Evolutionary conservation across 2,329 filamentous ascomycete genomes (phyloP), one percentile per base, ranked within the genome.

Genomic region (Venturia aucupariae): DNA sequence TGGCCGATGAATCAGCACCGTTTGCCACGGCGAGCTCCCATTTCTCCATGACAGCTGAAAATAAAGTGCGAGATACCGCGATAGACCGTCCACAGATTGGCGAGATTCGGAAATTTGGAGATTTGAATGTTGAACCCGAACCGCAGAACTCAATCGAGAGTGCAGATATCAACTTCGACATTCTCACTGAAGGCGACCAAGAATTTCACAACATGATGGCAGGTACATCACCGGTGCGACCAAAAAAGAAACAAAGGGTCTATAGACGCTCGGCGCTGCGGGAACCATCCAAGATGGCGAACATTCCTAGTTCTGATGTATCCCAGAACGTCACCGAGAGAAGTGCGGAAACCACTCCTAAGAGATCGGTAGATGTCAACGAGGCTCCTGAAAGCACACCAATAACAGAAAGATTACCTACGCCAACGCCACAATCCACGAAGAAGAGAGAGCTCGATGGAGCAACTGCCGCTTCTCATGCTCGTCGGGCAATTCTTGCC

Each of bases 11-110:
- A 22, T 35, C 30, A 65, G 63, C 41, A 24, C 59, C 54, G 3
- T 73, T 70, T 24, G 66, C 71, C 11, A 73, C 77, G n/a, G 77
- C 76, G 22, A 72, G 71, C 59, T 76, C 78, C 51, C 73, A 78
- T 55, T 68, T 74, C 8, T 72, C 72, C 19, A 67, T 65, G 7
- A 73, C 70, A 13, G 67, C 69, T 24, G 46, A 24, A 65, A 71
- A 68, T 24, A 64, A 65, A 54, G 10, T 44, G 19, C 38, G 54
- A 44, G 38, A 61, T 55, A 22, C 60, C 61, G 39, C 39, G 24
- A 46, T 17, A n/a, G 61, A 51, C 48, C 60, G 57, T 10, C 24
- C n/a, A 24, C 64, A 44, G n/a, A 30, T 64, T 6, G 60, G 42
- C 41, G 57, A 60, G 22, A 67, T 62, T 19, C 61, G 61, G 19